Evolutionary conservation across 2,329 filamentous ascomycete genomes (phyloP), one percentile per base, ranked within the genome.

Genomic region (Cryphonectria parasitica): DNA sequence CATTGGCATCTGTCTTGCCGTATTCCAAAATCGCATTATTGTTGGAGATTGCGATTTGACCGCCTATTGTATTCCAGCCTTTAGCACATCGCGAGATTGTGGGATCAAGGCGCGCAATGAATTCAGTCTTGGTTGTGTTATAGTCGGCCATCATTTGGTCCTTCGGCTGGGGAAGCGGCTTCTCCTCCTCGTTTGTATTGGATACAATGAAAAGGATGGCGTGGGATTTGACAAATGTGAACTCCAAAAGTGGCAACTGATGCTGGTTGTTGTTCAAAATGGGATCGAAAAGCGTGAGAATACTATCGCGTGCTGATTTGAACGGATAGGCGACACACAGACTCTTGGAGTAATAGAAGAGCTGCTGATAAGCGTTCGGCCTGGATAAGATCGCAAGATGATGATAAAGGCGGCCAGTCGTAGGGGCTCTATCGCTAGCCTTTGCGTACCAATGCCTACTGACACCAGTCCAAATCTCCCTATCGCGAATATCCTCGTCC

Each of bases 401-500:
- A 74, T 98, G 94, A 71, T 97, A 96, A 0, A 98, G 84, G 0
- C 95, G 85, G 0, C 95, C 95, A 0, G 92, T 90, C 0, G 87
- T 87, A 0, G 95, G 93, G 0, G 89, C 89, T 39, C 90, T 90
- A 74, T 97, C 92, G 0, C 92, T 92, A 0, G 93, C 93, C 74
- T 92, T 92, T 2, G 88, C 90, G 74, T 97, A 98, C 96, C 95
- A 98, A 58, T 91, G 90, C 0, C 91, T 84, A 0, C 92, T 92
- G 2, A 97, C 92, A 0, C 87, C 86, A 0, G 92, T 92, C 95
- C 95, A 98, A 0, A 90, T 88, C 64, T 97, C 93, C 0, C 92
- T 84, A 69, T 95, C 92, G 2, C 87, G 81, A 28, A 92, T 85
- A 73, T 96, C 91, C 36, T 92, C 89, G 56, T 97, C 92, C 78